Conservation (phyloP, 1,139 yeast genomes). For the Ogataea hybrid region DNA sequence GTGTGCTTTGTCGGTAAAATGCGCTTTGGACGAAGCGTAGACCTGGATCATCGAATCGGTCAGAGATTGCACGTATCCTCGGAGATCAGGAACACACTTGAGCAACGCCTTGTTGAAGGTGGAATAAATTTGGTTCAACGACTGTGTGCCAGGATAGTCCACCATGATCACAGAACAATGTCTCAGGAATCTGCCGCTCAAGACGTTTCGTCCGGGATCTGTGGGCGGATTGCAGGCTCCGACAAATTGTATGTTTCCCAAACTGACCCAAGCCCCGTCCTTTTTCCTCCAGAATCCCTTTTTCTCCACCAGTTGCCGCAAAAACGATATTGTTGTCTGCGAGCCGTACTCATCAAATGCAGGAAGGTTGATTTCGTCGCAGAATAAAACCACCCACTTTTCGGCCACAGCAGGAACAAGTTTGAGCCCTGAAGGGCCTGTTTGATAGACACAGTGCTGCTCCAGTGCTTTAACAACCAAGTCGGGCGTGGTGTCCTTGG, state of each 20-base stretch:
- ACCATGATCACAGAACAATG: slow-evolving; percentile 70
- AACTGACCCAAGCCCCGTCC: slow-evolving; percentile 62
- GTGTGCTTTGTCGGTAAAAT: slow-evolving; percentile 50
- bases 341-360: slow-evolving; percentile 71
- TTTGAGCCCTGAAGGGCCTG: slow-evolving; percentile 48
- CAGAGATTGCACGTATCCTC: slow-evolving; percentile 51
- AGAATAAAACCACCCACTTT: slow-evolving; percentile 78
- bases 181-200: slow-evolving; percentile 66
- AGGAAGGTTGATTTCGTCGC: slow-evolving; percentile 92
- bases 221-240: slow-evolving; percentile 95
- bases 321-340: slow-evolving; percentile 68
- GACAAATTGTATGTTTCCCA: slow-evolving; percentile 74
- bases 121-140: slow-evolving; percentile 67
- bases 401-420: slow-evolving; percentile 64
- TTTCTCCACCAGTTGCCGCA: slow-evolving; percentile 73
- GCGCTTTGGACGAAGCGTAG: slow-evolving; percentile 45
- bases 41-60: slow-evolving; percentile 69
- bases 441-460: slow-evolving; percentile 65
- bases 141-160: slow-evolving; percentile 71
- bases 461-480: slow-evolving; percentile 65
- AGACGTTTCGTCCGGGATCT: slow-evolving; percentile 67
- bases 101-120: slow-evolving; percentile 58
- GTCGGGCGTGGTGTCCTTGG: slow-evolving; percentile 73
- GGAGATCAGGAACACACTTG: slow-evolving; percentile 59
- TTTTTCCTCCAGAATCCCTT: slow-evolving; percentile 73